Evolutionary conservation across 768 basidiomycete species (phyloP), one percentile per base, ranked within the genome.

Genomic region (Hirschioporus abietinus): DNA sequence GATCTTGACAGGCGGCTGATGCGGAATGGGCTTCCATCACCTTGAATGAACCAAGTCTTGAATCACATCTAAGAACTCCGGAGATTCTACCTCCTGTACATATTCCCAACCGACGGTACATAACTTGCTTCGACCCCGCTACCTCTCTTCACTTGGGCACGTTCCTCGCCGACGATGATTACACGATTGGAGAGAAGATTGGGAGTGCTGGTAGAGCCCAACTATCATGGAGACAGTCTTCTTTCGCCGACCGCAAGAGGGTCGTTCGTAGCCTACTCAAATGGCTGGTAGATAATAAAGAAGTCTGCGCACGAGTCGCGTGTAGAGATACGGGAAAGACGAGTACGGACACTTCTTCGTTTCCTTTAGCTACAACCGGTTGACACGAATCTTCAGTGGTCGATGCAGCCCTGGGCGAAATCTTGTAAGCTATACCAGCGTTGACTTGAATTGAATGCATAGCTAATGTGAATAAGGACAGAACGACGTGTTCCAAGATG

Each of bases 251-350:
- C 71, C 83, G 97, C 58, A 82, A 90, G 74, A 85, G 91, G 68
- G 91, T 99, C 58, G 80, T 99, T 73, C 81, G 93, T 63, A 96
- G 92, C 72, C 74, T 99, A 68, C 81, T 95, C 73, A 92, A 91
- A 70, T 99, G 96, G 96, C 81, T 96, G 6, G 88, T 98, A 35
- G 88, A 91, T 69, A 95, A 99, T 72, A 92, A 95, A 78, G 91
- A 95, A 64, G 78, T 80, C 25, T 93, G 95, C 69, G 93, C 93
- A 35, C 83, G 89, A 58, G 91, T 96, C 27, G 93, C 93, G 25
- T 94, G 93, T 74, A 83, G 96, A 35, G 96, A 99, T 76, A 94
- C 94, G 0, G 96, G 96, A 58, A 99, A 99, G 83, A 98, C 96
- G 27, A 78, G 93, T 93, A 71, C 76, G 42, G 91, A 84, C 34